These are phyloP conservation scores for Withania somnifera DNA, from an alignment of 305 asterid species.

Conservation along the genomic window DNA sequence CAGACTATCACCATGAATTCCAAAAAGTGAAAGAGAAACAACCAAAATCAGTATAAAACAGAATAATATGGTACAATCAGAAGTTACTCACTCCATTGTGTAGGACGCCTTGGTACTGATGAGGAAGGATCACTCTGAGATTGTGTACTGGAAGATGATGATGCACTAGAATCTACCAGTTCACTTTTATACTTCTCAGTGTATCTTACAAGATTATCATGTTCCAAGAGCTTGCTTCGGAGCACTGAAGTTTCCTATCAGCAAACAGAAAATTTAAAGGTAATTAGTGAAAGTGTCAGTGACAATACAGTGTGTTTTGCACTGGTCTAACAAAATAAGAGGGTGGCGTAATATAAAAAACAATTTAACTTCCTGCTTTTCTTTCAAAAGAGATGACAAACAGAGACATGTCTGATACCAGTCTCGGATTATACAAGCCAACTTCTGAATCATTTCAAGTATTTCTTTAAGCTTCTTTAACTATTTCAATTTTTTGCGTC, in stretches of 20 bases:
- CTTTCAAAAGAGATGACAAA: not conserved
- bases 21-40: not conserved
- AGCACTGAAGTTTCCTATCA: constrained; percentile 73
- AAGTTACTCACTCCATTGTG: constrained; percentile 61
- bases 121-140: constrained; percentile 56
- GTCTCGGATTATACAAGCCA: not conserved
- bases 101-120: constrained; percentile 48
- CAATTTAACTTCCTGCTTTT: not conserved
- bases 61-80: not conserved
- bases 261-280: not conserved
- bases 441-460: not conserved
- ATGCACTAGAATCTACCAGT: constrained; percentile 41
- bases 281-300: not conserved
- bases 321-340: not conserved
- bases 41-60: not conserved
- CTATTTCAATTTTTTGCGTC: not conserved
- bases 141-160: constrained; percentile 31
- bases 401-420: not conserved
- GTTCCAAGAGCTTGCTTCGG: constrained; percentile 61
- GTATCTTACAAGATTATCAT: constrained; percentile 57
- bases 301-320: not conserved
- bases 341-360: not conserved
- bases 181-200: constrained; percentile 55
- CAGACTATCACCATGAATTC: not conserved
- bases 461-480: not conserved